Percentiles rank a stretch among this genome's conserved stretches.
These are phyloP conservation scores for Tricholoma furcatifolium DNA, from an alignment of 768 basidiomycete species.

Conservation along the genomic window DNA sequence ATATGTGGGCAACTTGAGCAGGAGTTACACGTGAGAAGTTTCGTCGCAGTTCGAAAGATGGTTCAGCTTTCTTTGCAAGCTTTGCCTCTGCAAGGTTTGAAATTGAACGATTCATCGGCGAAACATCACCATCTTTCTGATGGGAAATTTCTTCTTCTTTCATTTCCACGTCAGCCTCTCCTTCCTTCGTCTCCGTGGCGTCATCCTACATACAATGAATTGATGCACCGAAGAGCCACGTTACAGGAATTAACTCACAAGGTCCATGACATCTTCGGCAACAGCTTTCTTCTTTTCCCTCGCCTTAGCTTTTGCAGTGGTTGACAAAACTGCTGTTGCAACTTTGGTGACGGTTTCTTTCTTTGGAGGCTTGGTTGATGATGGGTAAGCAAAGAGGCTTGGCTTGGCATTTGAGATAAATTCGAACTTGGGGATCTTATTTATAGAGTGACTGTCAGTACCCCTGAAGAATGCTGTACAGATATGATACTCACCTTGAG, in stretches of 20 bases:
- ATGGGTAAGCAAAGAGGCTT: conserved; percentile 90
- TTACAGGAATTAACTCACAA: conserved; percentile 43
- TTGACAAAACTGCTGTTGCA: conserved; percentile 92
- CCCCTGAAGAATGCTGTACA: not conserved
- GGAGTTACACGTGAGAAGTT: conserved; percentile 95
- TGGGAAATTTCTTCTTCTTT: conserved; percentile 44
- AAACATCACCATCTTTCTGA: conserved; percentile 53
- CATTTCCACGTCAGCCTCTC: conserved; percentile 73
- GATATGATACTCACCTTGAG: conserved; percentile 55
- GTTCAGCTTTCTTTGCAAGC: conserved; percentile 68
- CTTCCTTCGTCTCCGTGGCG: conserved; percentile 49
- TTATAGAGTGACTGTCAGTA: conserved; percentile 8
- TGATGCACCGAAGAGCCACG: not conserved
- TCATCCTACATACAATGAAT: conserved; percentile 45
- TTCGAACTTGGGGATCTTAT: conserved; percentile 88
- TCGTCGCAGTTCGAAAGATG: conserved; percentile 67
- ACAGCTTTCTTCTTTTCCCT: conserved; percentile 91
- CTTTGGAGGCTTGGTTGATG: conserved; percentile 82
- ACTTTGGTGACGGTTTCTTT: conserved; percentile 92
- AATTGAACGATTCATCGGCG: conserved; percentile 54
- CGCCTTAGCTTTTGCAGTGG: conserved; percentile 96
- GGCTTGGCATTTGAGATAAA: conserved; percentile 88
- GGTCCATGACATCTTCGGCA: conserved; percentile 81
- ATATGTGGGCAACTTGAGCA: conserved; percentile 80
- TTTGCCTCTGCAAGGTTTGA: conserved; percentile 47